Base-by-base conservation (phyloP, 2,329 filamentous ascomycete genomes). In the Calonectria crousiana region DNA sequence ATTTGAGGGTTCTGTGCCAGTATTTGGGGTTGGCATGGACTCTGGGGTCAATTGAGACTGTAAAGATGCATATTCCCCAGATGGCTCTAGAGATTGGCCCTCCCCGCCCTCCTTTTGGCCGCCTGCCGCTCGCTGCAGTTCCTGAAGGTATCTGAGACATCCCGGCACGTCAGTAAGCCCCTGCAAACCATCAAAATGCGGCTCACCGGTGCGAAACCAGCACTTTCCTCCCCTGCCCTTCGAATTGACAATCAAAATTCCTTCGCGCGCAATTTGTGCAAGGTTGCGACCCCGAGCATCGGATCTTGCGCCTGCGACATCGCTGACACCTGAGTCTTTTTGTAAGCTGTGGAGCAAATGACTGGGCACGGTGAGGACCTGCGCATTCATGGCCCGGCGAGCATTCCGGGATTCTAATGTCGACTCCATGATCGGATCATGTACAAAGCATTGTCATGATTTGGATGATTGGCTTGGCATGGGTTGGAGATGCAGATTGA, bases 281-380 rank as follows among this genome's bases (percentile, higher is more conserved):
- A 23, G 71, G 71, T 20, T 73, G 58, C 28, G 66, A 49, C 38
- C 71, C 71, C 58, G 71, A 69, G 30, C 71, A 73, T 49, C 71
- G 71, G 23, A 73, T 65, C 66, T 73, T 73, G 66, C 71, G 71
- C 38, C 49, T 41, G 13, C 71, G 71, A 53, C 71, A 73, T 41
- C 71, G 71, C 23, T 73, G 34, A 41, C 71, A 73, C 18, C 71
- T 73, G 30, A 49, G 49, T 18, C 18, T 32, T 26, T 36, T 53
- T 23, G 62, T 72, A 16, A 72, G 70, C n/a, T 11, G 51, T 13
- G 32, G 36, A 14, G 11, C 18, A 20, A 49, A n/a, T 23, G 20
- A 34, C 34, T 65, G 41, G 38, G 26, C 8, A 4, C 6, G 30
- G 34, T n/a, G 18, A 9, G 9, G 38, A 69, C 71, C 20, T 65